These are phyloP conservation scores for Ballota nigra DNA, from an alignment of 257 asterid genomes.

Conservation along the genomic window DNA sequence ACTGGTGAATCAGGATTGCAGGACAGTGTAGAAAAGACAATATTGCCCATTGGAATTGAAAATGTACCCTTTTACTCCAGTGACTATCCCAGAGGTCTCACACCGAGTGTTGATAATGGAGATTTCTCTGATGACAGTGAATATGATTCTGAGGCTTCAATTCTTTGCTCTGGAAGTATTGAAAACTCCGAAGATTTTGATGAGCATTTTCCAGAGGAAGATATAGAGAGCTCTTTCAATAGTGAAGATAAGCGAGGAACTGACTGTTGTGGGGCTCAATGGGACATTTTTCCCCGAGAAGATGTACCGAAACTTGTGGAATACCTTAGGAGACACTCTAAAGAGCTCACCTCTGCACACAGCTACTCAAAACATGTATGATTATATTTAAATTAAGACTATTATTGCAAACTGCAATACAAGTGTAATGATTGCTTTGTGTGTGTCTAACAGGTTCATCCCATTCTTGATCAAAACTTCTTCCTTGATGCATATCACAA, in stretches of 20 bases:
- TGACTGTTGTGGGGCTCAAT: constrained; percentile 73
- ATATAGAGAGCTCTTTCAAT: constrained; percentile 46
- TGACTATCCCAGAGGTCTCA: constrained; percentile 40
- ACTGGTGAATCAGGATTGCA: constrained; percentile 75
- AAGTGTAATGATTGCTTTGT: neutral
- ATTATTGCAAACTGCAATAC: constrained; percentile 11
- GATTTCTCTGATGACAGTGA: constrained; percentile 55
- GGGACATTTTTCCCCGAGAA: constrained; percentile 87
- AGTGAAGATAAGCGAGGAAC: constrained; percentile 41
- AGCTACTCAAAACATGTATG: constrained; percentile 57
- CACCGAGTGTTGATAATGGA: constrained; percentile 34
- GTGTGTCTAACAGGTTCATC: constrained; percentile 66
- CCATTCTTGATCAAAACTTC: constrained; percentile 78
- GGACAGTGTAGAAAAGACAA: constrained; percentile 46
- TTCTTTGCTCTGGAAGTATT: constrained; percentile 64
- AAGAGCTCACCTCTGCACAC: constrained; percentile 55
- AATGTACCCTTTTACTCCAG: constrained; percentile 52
- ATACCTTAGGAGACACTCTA: constrained; percentile 68
- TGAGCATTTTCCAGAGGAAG: constrained; percentile 53
- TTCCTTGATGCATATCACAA: constrained; percentile 93
- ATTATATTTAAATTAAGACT: neutral
- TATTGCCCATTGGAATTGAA: constrained; percentile 47
- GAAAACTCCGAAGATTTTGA: constrained; percentile 66
- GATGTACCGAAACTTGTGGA: constrained; percentile 87
- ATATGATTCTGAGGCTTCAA: constrained; percentile 62